Evolutionary conservation across 2,329 filamentous ascomycete species (phyloP), one percentile per base, ranked within the genome.

Genomic region (Colletotrichum orchidophilum): DNA sequence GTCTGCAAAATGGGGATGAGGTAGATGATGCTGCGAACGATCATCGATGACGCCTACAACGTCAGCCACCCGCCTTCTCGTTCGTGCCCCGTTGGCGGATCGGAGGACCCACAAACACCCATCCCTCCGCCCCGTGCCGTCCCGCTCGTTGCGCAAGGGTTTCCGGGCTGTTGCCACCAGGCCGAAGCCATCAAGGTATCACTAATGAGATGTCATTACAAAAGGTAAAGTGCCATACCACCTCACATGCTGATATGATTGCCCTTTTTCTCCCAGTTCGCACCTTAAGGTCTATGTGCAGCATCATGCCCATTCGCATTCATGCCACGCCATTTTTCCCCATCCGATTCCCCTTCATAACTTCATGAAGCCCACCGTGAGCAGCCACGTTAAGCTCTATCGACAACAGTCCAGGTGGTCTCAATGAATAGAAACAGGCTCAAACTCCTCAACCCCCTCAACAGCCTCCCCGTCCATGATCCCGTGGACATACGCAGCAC

Each of bases 31-130:
- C 63, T 54, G 33, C 26, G 11, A 21, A 27, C 12, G 26, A 31
- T 24, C 35, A 61, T 69, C 64, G 61, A 73, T 73, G 71, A 73
- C 71, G 70, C 63, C 49, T 59, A 72, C 71, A 65, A 55, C 35
- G 50, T 52, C 59, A 60, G 62, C 63, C 66, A 54, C 66, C 31
- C 53, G 46, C 15, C 29, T 52, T 52, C n/a, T 29, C 8, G 31
- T 11, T 27, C 27, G 50, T n/a, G 39, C 18, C 50, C n/a, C 63
- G 50, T 64, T 58, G 24, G n/a, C 39, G 50, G 50, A 7, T 31
- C 63, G 63, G 26, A 12, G 0, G 63, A 58, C 52, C 63, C 57
- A 63, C 64, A 24, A 1, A 1, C 5, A 24, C 26, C n/a, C 52
- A n/a, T n/a, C n/a, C n/a, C n/a, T n/a, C n/a, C n/a, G n/a, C n/a